A percentile compares a stretch with the other conserved stretches of the same genome.
Evolutionary conservation across 2,329 filamentous ascomycete species (phyloP).

Genomic region (Epichloe scottii): DNA sequence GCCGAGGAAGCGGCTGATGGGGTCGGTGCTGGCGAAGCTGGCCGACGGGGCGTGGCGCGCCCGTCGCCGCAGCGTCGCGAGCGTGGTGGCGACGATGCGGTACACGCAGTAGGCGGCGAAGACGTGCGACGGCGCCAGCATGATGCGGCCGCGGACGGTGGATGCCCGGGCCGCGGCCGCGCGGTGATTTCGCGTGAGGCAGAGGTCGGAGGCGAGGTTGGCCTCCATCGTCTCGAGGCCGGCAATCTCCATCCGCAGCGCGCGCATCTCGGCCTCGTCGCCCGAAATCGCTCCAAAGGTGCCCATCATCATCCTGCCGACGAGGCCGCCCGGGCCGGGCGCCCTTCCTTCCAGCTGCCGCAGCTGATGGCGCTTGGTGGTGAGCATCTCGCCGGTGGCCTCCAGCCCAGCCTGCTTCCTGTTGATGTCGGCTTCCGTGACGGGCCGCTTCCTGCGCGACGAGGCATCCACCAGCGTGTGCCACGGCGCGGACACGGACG

Average conservation of each 20-base stretch:
- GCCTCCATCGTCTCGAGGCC: constrained; percentile 72
- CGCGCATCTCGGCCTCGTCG: constrained; percentile 45
- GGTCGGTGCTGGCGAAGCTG: constrained; percentile 58
- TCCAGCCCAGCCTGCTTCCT: constrained; percentile 70
- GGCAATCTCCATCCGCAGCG: constrained; percentile 60
- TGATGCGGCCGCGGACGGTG: constrained; percentile 51
- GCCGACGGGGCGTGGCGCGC: constrained; percentile 22
- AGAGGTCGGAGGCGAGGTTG: constrained; percentile 53
- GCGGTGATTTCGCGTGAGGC: constrained; percentile 48
- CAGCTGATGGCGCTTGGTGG: constrained; percentile 60
- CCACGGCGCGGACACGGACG: constrained; percentile 79
- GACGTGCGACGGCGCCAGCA: constrained; percentile 48
- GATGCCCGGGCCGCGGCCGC: constrained; percentile 53
- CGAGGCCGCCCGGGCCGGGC: constrained; percentile 35
- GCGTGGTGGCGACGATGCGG: constrained; percentile 59
- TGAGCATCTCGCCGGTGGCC: constrained; percentile 67
- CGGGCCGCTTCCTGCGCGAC: constrained; percentile 35
- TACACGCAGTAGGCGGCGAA: constrained; percentile 81
- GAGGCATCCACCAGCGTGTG: constrained; percentile 61
- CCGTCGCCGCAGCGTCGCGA: constrained; percentile 52
- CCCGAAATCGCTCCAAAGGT: constrained; percentile 51
- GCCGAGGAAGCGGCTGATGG: constrained; percentile 72
- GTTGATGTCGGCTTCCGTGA: constrained; percentile 61
- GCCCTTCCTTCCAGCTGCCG: constrained; percentile 55
- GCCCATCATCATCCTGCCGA: constrained; percentile 54